A percentile compares a stretch with the other conserved stretches of the same genome.
Conservation (phyloP, 2,329 filamentous ascomycete species). For the Penicillium sp. region DNA sequence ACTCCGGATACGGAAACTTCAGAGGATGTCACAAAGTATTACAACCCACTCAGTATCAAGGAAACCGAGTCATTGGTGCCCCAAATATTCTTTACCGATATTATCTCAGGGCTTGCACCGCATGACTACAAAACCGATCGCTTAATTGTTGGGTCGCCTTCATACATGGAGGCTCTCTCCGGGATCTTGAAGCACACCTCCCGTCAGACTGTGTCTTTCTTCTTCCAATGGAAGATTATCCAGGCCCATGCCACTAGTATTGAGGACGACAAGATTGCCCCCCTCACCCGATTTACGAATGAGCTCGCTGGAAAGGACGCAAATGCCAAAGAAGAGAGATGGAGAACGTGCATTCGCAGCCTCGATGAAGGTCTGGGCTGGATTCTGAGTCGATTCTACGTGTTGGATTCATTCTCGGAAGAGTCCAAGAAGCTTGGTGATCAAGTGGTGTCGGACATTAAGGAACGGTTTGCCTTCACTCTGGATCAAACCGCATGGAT, state of each 20-base stretch:
- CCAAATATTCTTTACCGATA: conserved; percentile 54
- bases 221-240: conserved; percentile 65
- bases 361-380: conserved; percentile 63
- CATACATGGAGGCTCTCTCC: conserved; percentile 61
- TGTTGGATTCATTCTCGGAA: conserved; percentile 67
- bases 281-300: conserved; percentile 62
- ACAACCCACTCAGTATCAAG: conserved; percentile 62
- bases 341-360: conserved; percentile 63
- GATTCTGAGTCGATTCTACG: conserved; percentile 70
- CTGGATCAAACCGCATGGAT: conserved; percentile 64
- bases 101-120: conserved; percentile 57
- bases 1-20: conserved; percentile 60
- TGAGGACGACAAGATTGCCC: conserved; percentile 60
- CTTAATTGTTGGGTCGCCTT: conserved; percentile 60
- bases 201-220: conserved; percentile 59
- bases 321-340: conserved; percentile 63
- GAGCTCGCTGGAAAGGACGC: conserved; percentile 63
- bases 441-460: conserved; percentile 70
- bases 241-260: conserved; percentile 54
- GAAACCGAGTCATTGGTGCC: conserved; percentile 59
- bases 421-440: conserved; percentile 67
- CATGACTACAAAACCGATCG: conserved; percentile 51
- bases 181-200: conserved; percentile 56
- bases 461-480: conserved; percentile 63
- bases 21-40: conserved; percentile 65